phyloP scores from a whole-genome alignment of 2,329 filamentous ascomycete genomes.

The Bipolaris bicolor region DNA sequence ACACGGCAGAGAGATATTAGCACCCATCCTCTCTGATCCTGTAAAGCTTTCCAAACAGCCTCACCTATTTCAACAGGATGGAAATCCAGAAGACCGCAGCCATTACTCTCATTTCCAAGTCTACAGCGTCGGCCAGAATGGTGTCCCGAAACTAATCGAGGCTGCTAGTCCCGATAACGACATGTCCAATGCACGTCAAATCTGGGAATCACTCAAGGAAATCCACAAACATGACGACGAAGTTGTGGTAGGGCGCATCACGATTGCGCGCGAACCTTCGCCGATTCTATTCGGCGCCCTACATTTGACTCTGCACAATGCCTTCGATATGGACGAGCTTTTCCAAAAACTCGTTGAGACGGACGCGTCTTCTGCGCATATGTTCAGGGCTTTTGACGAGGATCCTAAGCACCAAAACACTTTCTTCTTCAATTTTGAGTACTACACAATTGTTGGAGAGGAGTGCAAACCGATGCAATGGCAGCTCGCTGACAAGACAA shows the following conservation, averaged over 20 bases:
- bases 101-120: slow-evolving; percentile 61
- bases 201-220: slow-evolving; percentile 40
- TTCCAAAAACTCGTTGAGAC: slow-evolving; percentile 61
- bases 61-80: slow-evolving; percentile 52
- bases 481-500: slow-evolving; percentile 62
- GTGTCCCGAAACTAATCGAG: slow-evolving; percentile 50
- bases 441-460: slow-evolving; percentile 66
- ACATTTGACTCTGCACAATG: slow-evolving; percentile 62
- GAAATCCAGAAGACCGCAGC: slow-evolving; percentile 50
- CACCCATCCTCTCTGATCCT: slow-evolving; percentile 53
- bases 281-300: slow-evolving; percentile 65
- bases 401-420: slow-evolving; percentile 59
- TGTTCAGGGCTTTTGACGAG: slow-evolving; percentile 58
- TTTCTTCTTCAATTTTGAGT: slow-evolving; percentile 70
- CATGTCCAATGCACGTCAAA: slow-evolving; percentile 43
- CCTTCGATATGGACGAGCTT: slow-evolving; percentile 69
- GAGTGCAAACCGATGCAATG: slow-evolving; percentile 64
- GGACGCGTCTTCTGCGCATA: slow-evolving; percentile 52
- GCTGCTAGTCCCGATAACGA: slow-evolving; percentile 40
- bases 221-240: slow-evolving; percentile 48
- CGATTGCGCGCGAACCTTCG: slow-evolving; percentile 66
- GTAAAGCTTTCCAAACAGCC: slow-evolving; percentile 52
- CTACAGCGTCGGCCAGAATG: slow-evolving; percentile 61
- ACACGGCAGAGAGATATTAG: slow-evolving; percentile 50
- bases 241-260: slow-evolving; percentile 62